Evolutionary conservation across 345 rosid genomes (phyloP).

Genomic region (Brassica incana): DNA sequence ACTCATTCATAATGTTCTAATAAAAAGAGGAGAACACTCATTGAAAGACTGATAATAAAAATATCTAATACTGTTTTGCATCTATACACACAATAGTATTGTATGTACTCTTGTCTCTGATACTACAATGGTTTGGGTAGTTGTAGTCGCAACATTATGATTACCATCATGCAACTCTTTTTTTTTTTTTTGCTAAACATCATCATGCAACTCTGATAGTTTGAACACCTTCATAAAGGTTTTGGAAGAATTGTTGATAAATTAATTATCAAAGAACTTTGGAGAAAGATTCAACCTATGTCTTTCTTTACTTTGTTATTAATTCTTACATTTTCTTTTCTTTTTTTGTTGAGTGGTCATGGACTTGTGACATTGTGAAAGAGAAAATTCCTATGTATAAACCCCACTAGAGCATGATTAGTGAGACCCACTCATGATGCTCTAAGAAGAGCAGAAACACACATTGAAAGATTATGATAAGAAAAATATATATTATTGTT

Average conservation of each 20-base stretch:
- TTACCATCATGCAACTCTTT: background rate
- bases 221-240: background rate
- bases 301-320: background rate
- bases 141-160: background rate
- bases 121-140: background rate
- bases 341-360: background rate
- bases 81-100: background rate
- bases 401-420: background rate
- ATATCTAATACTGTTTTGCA: background rate
- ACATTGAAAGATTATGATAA: background rate
- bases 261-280: background rate
- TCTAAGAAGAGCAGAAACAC: constrained; percentile 1
- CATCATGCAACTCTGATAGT: background rate
- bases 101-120: background rate
- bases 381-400: background rate
- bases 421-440: background rate
- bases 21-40: background rate
- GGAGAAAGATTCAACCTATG: background rate
- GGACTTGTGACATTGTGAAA: background rate
- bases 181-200: no score
- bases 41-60: background rate
- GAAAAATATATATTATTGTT: background rate
- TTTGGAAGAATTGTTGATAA: background rate
- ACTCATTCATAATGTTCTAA: background rate
- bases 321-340: background rate